Conservation (phyloP, 2,329 filamentous ascomycete species). For the Aureobasidium vineae region DNA sequence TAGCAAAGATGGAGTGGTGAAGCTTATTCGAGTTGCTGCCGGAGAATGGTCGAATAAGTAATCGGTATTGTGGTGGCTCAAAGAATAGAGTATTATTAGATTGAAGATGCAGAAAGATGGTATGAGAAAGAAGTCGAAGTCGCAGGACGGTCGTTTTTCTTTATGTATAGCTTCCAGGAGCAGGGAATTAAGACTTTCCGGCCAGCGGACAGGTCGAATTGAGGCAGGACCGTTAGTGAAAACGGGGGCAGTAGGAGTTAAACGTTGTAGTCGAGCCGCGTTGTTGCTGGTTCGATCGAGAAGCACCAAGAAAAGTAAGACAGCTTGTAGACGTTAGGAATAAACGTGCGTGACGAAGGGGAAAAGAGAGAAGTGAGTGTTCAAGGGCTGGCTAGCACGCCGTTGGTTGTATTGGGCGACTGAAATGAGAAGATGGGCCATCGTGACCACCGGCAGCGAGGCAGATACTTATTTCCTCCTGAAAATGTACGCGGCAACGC, state of each 20-base stretch:
- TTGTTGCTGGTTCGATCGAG: slow-evolving; percentile 28
- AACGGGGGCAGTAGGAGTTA: slow-evolving; percentile 24
- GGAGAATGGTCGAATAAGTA: slow-evolving; percentile 28
- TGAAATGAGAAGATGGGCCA: slow-evolving; percentile 24
- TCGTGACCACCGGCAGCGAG: slow-evolving; percentile 23
- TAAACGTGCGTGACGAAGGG: slow-evolving; percentile 27
- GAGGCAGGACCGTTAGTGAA: slow-evolving; percentile 26
- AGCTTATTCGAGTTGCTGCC: slow-evolving; percentile 35
- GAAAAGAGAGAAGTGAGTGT: slow-evolving; percentile 15
- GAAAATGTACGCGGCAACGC: slow-evolving; percentile 23
- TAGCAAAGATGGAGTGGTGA: slow-evolving; percentile 29
- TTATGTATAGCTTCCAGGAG: slow-evolving; percentile 28
- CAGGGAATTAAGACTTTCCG: slow-evolving; percentile 34
- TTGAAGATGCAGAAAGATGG: slow-evolving; percentile 26
- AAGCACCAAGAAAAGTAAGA: slow-evolving; percentile 23
- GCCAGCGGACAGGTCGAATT: slow-evolving; percentile 37
- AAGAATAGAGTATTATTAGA: slow-evolving; percentile 26
- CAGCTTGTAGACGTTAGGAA: slow-evolving; percentile 25
- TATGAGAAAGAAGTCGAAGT: slow-evolving; percentile 28
- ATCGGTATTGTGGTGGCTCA: slow-evolving; percentile 30
- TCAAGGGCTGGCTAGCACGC: slow-evolving; percentile 22
- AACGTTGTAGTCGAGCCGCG: slow-evolving; percentile 21
- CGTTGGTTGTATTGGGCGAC: slow-evolving; percentile 27
- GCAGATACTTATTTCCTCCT: slow-evolving; percentile 28
- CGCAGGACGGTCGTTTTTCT: slow-evolving; percentile 33